A percentile compares a stretch with the other conserved stretches of the same genome.
Evolutionary conservation across 2,329 filamentous ascomycete genomes (phyloP).

Genomic region (Stemphylium beticola): DNA sequence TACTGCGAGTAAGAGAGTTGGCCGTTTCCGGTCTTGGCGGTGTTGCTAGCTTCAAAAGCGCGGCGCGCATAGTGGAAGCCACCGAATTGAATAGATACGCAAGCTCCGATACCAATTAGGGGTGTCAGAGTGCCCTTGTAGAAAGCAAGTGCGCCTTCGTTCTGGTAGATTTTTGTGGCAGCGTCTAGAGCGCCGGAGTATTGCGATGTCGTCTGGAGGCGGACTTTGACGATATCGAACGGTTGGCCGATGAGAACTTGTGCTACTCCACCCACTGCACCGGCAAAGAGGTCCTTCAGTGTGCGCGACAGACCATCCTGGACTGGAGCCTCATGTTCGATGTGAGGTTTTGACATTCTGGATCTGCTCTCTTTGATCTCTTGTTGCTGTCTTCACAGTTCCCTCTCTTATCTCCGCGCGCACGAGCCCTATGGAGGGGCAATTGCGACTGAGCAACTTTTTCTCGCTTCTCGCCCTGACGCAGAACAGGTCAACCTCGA

Average conservation of each 20-base stretch:
- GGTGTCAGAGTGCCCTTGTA: slow-evolving; percentile 98
- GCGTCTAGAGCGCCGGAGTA: slow-evolving; percentile 82
- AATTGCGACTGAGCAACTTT: slow-evolving; percentile 3
- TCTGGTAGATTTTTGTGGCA: slow-evolving; percentile 81
- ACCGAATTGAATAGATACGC: slow-evolving; percentile 95
- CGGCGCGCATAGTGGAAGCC: slow-evolving; percentile 93
- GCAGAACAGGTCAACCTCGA: neutral
- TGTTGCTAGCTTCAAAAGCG: slow-evolving; percentile 79
- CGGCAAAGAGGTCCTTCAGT: slow-evolving; percentile 88
- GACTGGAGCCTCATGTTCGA: slow-evolving; percentile 47
- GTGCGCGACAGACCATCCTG: slow-evolving; percentile 52
- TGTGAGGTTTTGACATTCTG: slow-evolving; percentile 41
- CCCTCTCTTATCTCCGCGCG: slow-evolving; percentile 14
- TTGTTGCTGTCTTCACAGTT: neutral
- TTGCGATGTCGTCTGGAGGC: slow-evolving; percentile 84
- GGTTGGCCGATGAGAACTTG: slow-evolving; percentile 88
- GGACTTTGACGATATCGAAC: slow-evolving; percentile 81
- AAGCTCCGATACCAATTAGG: slow-evolving; percentile 93
- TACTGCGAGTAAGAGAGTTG: slow-evolving; percentile 82
- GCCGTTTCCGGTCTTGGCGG: slow-evolving; percentile 45
- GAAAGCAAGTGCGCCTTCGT: slow-evolving; percentile 89
- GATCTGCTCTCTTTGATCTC: slow-evolving; percentile 3
- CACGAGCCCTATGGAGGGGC: slow-evolving; percentile 17
- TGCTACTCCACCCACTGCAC: slow-evolving; percentile 88
- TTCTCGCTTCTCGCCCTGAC: neutral